Percentiles rank a stretch among this genome's conserved stretches.
These are phyloP conservation scores for Haplosporangium sp. DNA, from an alignment of 371 early-diverging fungal species.

Conservation along the genomic window DNA sequence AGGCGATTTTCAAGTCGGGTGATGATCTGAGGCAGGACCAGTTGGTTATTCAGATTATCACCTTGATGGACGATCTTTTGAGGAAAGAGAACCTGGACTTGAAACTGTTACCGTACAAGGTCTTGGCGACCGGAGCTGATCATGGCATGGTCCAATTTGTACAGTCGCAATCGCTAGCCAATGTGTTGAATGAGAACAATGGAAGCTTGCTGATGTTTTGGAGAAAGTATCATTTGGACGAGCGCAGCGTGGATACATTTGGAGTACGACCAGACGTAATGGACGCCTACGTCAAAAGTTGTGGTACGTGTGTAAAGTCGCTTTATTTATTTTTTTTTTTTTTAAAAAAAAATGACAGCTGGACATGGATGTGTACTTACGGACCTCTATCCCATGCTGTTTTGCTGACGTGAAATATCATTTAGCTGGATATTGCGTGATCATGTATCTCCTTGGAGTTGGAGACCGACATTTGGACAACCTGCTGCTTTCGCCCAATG, in stretches of 20 bases:
- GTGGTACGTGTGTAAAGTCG: conserved; percentile 69
- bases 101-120: conserved; percentile 92
- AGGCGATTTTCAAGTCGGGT: conserved; percentile 94
- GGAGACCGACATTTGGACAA: conserved; percentile 99
- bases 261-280: conserved; percentile 84
- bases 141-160: conserved; percentile 95
- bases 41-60: conserved; percentile 95
- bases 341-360: no score
- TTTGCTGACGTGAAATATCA: no score
- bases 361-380: no score
- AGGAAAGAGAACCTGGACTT: conserved; percentile 95
- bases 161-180: conserved; percentile 85
- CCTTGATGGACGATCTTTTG: conserved; percentile 93
- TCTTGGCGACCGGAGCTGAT: conserved; percentile 92
- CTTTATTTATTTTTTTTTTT: no score
- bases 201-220: conserved; percentile 86
- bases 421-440: conserved; percentile 98
- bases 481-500: conserved; percentile 88
- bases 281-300: conserved; percentile 96
- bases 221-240: conserved; percentile 73
- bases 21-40: conserved; percentile 99
- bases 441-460: conserved; percentile 97
- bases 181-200: conserved; percentile 88
- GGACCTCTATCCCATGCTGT: background rate
- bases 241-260: conserved; percentile 67